phyloP scores from a whole-genome alignment of 139 green algal species.

The Coelastrella sp. region DNA sequence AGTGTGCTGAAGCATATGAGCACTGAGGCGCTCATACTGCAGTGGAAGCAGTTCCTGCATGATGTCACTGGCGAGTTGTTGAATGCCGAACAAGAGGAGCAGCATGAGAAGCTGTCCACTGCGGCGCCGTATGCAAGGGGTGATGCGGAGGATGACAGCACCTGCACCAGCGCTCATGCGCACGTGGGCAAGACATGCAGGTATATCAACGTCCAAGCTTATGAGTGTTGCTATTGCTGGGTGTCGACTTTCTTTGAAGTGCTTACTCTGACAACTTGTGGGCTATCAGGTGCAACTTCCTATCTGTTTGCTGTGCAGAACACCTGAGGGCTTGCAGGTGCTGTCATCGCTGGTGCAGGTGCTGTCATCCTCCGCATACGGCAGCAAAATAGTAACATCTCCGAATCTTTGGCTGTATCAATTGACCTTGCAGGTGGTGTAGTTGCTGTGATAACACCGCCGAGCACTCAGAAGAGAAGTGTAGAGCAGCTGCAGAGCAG shows the following conservation, averaged over 20 bases:
- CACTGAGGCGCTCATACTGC: constrained; percentile 13
- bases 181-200: neutral
- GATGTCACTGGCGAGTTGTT: constrained; percentile 33
- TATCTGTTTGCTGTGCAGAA: no score
- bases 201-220: neutral
- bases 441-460: neutral
- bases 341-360: neutral
- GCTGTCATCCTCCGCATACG: neutral
- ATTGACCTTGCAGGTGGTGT: neutral
- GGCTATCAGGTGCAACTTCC: neutral
- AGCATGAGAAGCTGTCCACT: constrained; percentile 8
- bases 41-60: constrained; percentile 40
- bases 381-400: no score
- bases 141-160: neutral
- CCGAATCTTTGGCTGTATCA: no score
- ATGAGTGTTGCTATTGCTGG: no score
- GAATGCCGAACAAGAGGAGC: constrained; percentile 4
- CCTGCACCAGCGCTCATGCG: neutral
- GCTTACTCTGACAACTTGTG: neutral
- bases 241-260: no score
- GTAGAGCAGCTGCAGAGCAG: neutral
- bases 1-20: constrained; percentile 24
- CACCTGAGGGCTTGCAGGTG: no score
- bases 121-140: neutral
- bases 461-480: neutral